Evolutionary conservation across 164 flowering plant genomes (phyloP), one percentile per base, ranked within the genome.

Genomic region (Aristolochia fimbriata): DNA sequence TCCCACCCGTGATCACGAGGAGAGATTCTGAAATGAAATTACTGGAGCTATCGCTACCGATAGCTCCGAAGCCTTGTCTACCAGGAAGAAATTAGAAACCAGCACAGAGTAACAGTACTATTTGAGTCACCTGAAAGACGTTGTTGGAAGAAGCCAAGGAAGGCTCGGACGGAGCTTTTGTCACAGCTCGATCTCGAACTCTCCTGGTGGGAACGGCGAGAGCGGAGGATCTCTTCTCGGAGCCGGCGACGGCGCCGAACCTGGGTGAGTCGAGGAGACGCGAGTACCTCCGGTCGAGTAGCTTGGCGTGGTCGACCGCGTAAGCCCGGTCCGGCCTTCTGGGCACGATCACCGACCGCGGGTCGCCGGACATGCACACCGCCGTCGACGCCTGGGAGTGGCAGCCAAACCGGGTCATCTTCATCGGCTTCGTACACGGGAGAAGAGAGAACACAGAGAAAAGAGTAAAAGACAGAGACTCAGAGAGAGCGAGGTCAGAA

Each of bases 331-430:
- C 67, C 0, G 63, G 62, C 62, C 75, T 73, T 45, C 76, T 77
- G 19, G 88, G 85, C 61, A 76, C 71, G 11, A 80, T 63, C 20
- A 79, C 84, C 2, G 88, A 77, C 27, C 80, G 67, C 1, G 70
- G 63, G 63, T 83, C 83, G 1, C 62, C 61, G 0, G 62, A 64
- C 74, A 71, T 77, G 72, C 93, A 86, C 11, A 77, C 78, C 4
- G 87, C 82, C 15, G 83, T 81, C 8, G 84, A 74, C 8, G 71
- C 76, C n/a, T 66, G 73, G 45, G 93, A 79, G 24, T 69, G 83
- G 82, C 93, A 86, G 80, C 80, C 78, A 72, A 86, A 81, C 4
- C 89, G 86, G 58, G 78, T 63, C 77, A 74, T 74, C 64, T 69
- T 71, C 70, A 22, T 54, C 48, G 48, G 64, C 65, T 69, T 80